These are phyloP conservation scores for Phytopythium aichiense DNA, from an alignment of 352 stramenopile species.

Conservation along the genomic window DNA sequence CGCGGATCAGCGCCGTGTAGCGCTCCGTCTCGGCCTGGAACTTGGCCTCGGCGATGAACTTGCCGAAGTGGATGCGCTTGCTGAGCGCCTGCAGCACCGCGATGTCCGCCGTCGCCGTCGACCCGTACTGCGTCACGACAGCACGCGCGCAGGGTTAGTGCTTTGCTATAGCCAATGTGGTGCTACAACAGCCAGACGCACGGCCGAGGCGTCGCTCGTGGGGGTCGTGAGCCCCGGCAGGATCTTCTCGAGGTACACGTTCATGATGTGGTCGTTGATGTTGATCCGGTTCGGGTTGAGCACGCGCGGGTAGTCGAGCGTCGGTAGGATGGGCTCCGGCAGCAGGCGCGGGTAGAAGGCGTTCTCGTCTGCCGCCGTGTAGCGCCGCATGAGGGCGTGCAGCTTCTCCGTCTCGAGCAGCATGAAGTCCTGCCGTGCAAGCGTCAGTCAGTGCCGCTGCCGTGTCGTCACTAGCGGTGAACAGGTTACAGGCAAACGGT, in stretches of 20 bases:
- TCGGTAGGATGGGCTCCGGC: conserved; percentile 89
- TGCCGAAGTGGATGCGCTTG: conserved; percentile 98
- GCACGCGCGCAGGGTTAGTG: background rate
- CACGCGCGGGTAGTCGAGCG: conserved; percentile 91
- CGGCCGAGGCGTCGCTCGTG: conserved; percentile 87
- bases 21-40: conserved; percentile 89
- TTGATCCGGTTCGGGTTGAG: conserved; percentile 95
- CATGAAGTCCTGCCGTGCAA: conserved; percentile 91
- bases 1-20: conserved; percentile 91
- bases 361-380: conserved; percentile 98
- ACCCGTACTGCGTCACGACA: conserved; percentile 54
- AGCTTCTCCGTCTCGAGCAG: conserved; percentile 96
- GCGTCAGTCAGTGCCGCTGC: too few relatives aligned
- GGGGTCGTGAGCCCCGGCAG: conserved; percentile 87
- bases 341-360: conserved; percentile 95
- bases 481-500: too few relatives aligned
- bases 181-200: conserved; percentile 14
- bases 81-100: conserved; percentile 93
- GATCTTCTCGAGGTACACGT: conserved; percentile 96
- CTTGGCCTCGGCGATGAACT: conserved; percentile 98
- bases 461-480: background rate
- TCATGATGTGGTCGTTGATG: conserved; percentile 97
- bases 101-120: conserved; percentile 86
- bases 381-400: conserved; percentile 93
- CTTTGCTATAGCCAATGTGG: background rate